These are phyloP conservation scores for Phialophora macrospora DNA, from an alignment of 2,329 filamentous ascomycete genomes.

Conservation along the genomic window DNA sequence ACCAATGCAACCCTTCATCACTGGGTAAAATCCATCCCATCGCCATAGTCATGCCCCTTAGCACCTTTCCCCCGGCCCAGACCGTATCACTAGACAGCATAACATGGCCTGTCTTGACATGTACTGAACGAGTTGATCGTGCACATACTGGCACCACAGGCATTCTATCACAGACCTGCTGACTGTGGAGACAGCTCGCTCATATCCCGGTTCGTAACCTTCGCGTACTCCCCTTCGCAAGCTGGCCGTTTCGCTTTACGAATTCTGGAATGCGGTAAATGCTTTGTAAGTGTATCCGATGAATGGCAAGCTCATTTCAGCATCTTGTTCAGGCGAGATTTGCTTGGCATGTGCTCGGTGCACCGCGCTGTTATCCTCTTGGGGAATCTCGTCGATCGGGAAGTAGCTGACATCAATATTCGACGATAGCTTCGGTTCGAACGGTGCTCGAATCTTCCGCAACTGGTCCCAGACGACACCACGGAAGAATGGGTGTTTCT, in stretches of 20 bases:
- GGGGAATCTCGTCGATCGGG: conserved; percentile 97
- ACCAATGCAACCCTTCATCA: conserved; percentile 27
- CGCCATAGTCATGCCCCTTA: conserved; percentile 14
- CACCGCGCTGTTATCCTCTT: conserved; percentile 88
- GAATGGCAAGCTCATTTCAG: conserved; percentile 94
- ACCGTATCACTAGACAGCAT: not conserved
- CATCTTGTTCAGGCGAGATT: conserved; percentile 75
- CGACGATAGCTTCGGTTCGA: conserved; percentile 89
- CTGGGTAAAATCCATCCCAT: conserved; percentile 18
- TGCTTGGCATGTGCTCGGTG: conserved; percentile 82
- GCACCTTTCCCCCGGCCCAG: not conserved
- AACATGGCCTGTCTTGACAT: not conserved
- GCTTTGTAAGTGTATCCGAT: conserved; percentile 98
- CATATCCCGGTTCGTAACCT: not conserved
- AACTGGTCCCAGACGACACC: conserved; percentile 94
- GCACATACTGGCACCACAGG: conserved; percentile 20
- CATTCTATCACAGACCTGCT: conserved; percentile 18
- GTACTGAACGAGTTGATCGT: conserved; percentile 14
- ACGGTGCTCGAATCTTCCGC: conserved; percentile 89
- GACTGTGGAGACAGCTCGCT: conserved; percentile 5
- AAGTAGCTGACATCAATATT: conserved; percentile 98
- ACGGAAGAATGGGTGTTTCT: conserved; percentile 92
- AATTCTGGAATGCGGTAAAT: conserved; percentile 70
- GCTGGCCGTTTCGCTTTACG: conserved; percentile 21
- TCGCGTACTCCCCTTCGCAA: not conserved